phyloP scores from a whole-genome alignment of 2,329 filamentous ascomycete genomes.

The Cladosporium halotolerans region DNA sequence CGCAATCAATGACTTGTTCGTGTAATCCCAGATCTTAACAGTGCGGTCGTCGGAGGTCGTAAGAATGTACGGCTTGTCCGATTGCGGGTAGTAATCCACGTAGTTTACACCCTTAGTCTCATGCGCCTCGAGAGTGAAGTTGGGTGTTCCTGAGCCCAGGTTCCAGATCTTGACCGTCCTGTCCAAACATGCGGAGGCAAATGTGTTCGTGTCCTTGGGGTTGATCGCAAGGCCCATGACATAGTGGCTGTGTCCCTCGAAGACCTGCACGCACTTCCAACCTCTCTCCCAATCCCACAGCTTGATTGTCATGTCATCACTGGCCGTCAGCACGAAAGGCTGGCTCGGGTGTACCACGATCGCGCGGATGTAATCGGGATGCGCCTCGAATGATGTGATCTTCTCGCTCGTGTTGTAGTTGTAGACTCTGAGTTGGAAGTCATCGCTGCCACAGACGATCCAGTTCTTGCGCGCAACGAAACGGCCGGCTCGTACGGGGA shows the following conservation, averaged over 20 bases:
- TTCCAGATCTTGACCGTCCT: slow-evolving; percentile 98
- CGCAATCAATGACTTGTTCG: slow-evolving; percentile 92
- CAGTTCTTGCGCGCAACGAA: slow-evolving; percentile 98
- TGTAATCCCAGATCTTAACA: slow-evolving; percentile 99
- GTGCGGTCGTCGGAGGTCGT: slow-evolving; percentile 96
- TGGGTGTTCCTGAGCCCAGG: slow-evolving; percentile 84
- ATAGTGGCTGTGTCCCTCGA: slow-evolving; percentile 93
- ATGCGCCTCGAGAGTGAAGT: slow-evolving; percentile 94
- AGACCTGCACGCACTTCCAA: slow-evolving; percentile 96
- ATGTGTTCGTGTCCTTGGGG: slow-evolving; percentile 73
- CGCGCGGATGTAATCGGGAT: slow-evolving; percentile 96
- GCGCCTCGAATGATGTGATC: slow-evolving; percentile 93
- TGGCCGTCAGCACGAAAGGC: slow-evolving; percentile 91
- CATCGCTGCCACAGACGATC: slow-evolving; percentile 69
- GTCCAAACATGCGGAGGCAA: slow-evolving; percentile 79
- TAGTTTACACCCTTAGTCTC: slow-evolving; percentile 98
- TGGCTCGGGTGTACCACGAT: slow-evolving; percentile 94
- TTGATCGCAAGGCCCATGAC: slow-evolving; percentile 97
- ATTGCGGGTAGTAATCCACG: slow-evolving; percentile 75
- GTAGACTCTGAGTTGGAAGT: slow-evolving; percentile 85
- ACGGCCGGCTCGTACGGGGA: slow-evolving; percentile 90
- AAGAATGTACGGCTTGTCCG: slow-evolving; percentile 75
- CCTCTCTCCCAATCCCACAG: slow-evolving; percentile 98
- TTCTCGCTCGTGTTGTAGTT: slow-evolving; percentile 99
- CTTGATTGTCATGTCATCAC: slow-evolving; percentile 98